Evolutionary conservation across 768 basidiomycete genomes (phyloP), one percentile per base, ranked within the genome.

Genomic region (Collybia nuda): DNA sequence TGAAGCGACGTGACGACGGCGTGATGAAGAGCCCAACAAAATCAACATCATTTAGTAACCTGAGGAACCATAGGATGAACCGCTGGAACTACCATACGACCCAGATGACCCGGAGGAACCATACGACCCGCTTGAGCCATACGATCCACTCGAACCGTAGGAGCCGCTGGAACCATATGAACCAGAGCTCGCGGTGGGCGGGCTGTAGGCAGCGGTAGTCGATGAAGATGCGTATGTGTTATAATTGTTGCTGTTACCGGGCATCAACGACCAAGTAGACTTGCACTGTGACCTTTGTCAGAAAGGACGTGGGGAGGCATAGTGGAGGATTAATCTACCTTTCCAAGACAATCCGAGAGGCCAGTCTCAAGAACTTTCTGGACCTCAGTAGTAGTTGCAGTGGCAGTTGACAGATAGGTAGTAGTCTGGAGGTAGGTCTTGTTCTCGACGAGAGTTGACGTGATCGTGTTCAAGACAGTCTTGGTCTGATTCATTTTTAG

Each of bases 391-490:
- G 74, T 65, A 1, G 78, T 79, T 35, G 71, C 67, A 7, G 75
- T 78, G 6, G 69, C 68, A 7, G 77, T 78, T n/a, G 76, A 75
- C 44, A 80, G 41, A 52, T 76, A 73, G 19, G 83, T 84, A 50
- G 74, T 67, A 6, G 81, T 84, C 67, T 77, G 66, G 35, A 78
- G 45, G 55, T 68, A 56, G 6, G 83, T 85, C 56, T 66, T 64
- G 52, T 78, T 66, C 56, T 78, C 68, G 41, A 76, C 73, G 58
- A 75, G 63, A 14, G 81, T 82, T 28, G 79, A 70, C 1, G 82
- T 82, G 56, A 80, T 49, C 2, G 83, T 85, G 61, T 79, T 71
- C 57, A 78, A 66, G 47, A 84, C 65, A 3, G 84, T 86, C 71
- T 77, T 67, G 35, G 85, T 86, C 80, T 84, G 55, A 18, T 52